Evolutionary conservation across 371 early-diverging fungal species (phyloP).

Genomic region (Actinomortierella ambigua): DNA sequence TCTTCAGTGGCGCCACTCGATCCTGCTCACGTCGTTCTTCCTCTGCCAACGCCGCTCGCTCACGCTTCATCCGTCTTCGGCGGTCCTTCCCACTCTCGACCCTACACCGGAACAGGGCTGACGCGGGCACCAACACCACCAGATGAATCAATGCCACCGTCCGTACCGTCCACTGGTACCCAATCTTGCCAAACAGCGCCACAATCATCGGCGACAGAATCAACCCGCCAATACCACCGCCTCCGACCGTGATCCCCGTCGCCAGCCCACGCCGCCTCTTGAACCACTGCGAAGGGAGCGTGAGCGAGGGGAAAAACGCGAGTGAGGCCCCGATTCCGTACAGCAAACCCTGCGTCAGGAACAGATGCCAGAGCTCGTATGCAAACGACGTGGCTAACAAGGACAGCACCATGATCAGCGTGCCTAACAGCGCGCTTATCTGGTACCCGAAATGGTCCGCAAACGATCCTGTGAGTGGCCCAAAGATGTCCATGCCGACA

Average conservation of each 20-base stretch:
- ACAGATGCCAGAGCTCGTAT: slow-evolving; percentile 58
- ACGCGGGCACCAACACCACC: slow-evolving; percentile 50
- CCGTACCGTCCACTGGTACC: slow-evolving; percentile 38
- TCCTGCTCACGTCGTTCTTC: not conserved
- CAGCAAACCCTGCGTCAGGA: slow-evolving; percentile 71
- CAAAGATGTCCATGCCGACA: slow-evolving; percentile 52
- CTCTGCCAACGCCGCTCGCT: slow-evolving; percentile 3
- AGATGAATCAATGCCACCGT: slow-evolving; percentile 50
- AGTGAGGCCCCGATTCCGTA: slow-evolving; percentile 66
- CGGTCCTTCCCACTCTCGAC: slow-evolving; percentile 26
- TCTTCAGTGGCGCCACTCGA: not conserved
- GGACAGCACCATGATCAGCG: slow-evolving; percentile 39
- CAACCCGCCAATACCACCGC: slow-evolving; percentile 67
- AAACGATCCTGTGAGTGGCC: slow-evolving; percentile 64
- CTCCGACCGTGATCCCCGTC: slow-evolving; percentile 74
- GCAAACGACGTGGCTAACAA: slow-evolving; percentile 36
- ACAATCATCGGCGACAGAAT: slow-evolving; percentile 55
- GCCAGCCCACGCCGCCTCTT: slow-evolving; percentile 68
- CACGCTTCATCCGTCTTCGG: slow-evolving; percentile 20
- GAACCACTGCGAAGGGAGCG: slow-evolving; percentile 78
- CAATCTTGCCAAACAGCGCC: slow-evolving; percentile 42
- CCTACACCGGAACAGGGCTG: slow-evolving; percentile 48
- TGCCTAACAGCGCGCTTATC: slow-evolving; percentile 58
- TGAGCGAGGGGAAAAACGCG: slow-evolving; percentile 66
- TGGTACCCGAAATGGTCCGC: slow-evolving; percentile 65